Evolutionary conservation across 495 filamentous ascomycete species (phyloP).

Genomic region (Diplogelasinospora grovesii): DNA sequence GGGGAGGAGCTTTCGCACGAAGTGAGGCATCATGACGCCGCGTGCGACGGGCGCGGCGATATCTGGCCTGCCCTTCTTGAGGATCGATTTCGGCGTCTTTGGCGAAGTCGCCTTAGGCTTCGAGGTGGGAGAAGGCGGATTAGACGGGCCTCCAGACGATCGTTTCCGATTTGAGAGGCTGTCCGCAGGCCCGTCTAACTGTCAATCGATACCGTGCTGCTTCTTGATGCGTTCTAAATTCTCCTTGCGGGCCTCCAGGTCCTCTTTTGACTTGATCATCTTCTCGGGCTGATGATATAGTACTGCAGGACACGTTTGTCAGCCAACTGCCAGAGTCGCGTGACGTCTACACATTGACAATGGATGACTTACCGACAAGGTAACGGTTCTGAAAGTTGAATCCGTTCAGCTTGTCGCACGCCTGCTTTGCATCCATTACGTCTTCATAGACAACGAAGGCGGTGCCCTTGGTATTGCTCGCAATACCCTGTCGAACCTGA

Average conservation of each 20-base stretch:
- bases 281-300: constrained; percentile 99
- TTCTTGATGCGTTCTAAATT: constrained; percentile 97
- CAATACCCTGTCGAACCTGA: constrained; percentile 97
- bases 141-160: constrained; percentile 50
- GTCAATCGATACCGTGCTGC: constrained; percentile 97
- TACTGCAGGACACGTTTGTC: constrained; percentile 48
- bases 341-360: not conserved
- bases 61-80: constrained; percentile 28
- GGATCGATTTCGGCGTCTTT: constrained; percentile 21
- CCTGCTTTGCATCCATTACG: constrained; percentile 97
- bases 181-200: constrained; percentile 56
- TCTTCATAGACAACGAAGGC: constrained; percentile 99
- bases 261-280: constrained; percentile 87
- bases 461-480: constrained; percentile 94
- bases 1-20: constrained; percentile 37
- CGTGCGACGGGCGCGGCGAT: constrained; percentile 31
- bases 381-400: constrained; percentile 99
- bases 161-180: constrained; percentile 36
- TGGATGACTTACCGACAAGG: constrained; percentile 74
- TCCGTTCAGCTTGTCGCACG: constrained; percentile 98
- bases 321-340: constrained; percentile 1
- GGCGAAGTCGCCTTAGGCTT: constrained; percentile 26
- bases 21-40: constrained; percentile 37
- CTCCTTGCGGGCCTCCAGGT: constrained; percentile 87
- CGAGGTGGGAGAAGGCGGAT: constrained; percentile 31